Evolutionary conservation across 495 filamentous ascomycete species (phyloP).

Genomic region (Aspergillus taichungensis): DNA sequence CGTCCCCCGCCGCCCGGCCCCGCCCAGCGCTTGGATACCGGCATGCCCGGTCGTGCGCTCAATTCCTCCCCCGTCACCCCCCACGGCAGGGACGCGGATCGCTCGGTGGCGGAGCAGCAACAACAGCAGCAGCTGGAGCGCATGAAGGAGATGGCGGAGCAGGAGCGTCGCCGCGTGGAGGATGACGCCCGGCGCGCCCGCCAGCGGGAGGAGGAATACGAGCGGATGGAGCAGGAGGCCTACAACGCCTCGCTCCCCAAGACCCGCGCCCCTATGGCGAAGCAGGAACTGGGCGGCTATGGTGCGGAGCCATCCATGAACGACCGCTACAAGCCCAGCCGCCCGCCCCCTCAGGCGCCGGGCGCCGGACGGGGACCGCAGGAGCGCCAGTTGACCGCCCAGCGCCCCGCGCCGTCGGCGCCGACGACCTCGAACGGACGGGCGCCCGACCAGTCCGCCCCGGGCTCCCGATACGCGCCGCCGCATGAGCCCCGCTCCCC

Average conservation of each 20-base stretch:
- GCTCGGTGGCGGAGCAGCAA: constrained; percentile 32
- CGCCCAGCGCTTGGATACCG: constrained; percentile 33
- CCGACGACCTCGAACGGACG: constrained; percentile 29
- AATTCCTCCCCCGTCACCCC: constrained; percentile 30
- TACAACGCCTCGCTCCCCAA: constrained; percentile 85
- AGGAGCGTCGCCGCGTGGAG: constrained; percentile 43
- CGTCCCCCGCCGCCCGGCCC: constrained; percentile 55
- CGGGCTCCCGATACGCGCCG: constrained; percentile 26
- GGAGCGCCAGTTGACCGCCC: constrained; percentile 42
- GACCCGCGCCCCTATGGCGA: constrained; percentile 62
- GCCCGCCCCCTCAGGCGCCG: constrained; percentile 51
- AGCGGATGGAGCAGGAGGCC: constrained; percentile 64
- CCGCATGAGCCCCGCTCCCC: constrained; percentile 32
- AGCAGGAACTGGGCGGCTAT: constrained; percentile 78
- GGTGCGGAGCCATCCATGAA: constrained; percentile 41
- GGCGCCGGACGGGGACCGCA: constrained; percentile 30
- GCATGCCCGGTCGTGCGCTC: constrained; percentile 25
- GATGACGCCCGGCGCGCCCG: constrained; percentile 45
- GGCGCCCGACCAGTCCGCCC: constrained; percentile 22
- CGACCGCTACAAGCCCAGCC: constrained; percentile 72
- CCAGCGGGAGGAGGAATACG: constrained; percentile 56
- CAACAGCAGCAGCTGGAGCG: constrained; percentile 35
- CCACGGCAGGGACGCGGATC: constrained; percentile 27
- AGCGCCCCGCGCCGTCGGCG: constrained; percentile 49
- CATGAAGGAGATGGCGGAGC: constrained; percentile 43